Evolutionary conservation across 768 basidiomycete species (phyloP), one percentile per base, ranked within the genome.

Genomic region (Mycena latifolia): DNA sequence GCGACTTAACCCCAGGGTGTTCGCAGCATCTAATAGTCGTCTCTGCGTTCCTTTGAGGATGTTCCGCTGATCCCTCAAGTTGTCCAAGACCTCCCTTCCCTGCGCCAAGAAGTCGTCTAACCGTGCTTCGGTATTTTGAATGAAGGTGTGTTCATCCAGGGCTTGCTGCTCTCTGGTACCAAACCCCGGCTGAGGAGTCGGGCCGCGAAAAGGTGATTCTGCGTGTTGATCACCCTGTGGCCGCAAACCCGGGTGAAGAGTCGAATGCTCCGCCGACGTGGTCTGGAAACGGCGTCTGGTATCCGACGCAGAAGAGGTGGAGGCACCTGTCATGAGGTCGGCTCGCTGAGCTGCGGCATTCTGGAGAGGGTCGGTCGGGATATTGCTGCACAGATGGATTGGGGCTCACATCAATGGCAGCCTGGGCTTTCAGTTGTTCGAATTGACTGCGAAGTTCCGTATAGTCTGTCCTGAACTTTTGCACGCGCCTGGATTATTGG

Each of bases 11-110:
- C 98, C 98, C 63, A 99, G 79, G 27, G 95, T 98, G 77, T 98
- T 98, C 51, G 96, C 98, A 46, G 95, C 92, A 75, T 94, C 92
- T 61, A 98, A 78, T 54, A 99, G 78, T 59, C 93, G 85, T 71
- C 89, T 86, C 75, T 94, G 92, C 0, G 98, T 98, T n/a, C 95
- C 96, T 78, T 98, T 99, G 63, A 99, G 82, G 77, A 99, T 89
- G 74, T 92, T 92, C 65, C 95, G 83, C 79, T 99, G 98, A 75
- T 96, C 96, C 48, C 93, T 89, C 39, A 99, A 80, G 75, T 96
- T 97, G 69, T 97, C 94, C 73, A 98, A 78, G 22, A 95, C 95
- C 35, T 96, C 94, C 61, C 92, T 84, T 2, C 98, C 98, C 76
- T 99, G 97, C 0, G 93, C 89, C 53, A 99, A 80, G 75, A 97